Percentiles rank a stretch among this genome's conserved stretches.
Evolutionary conservation across 768 basidiomycete species (phyloP).

Genomic region (Pholiota molesta): DNA sequence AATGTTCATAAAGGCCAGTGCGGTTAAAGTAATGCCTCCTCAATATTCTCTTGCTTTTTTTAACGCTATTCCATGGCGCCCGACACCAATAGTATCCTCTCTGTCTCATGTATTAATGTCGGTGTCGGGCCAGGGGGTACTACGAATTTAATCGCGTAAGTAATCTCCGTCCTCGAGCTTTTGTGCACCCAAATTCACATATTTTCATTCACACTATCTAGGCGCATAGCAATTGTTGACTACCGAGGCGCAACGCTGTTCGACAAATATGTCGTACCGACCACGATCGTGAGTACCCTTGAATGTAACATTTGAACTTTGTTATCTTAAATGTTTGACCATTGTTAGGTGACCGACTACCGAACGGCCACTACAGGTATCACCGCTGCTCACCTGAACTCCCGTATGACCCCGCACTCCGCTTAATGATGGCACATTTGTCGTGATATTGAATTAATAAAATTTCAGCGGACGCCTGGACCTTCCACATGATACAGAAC

Average conservation of each 20-base stretch:
- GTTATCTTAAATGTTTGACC: slow-evolving; percentile 1
- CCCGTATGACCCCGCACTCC: slow-evolving; percentile 32
- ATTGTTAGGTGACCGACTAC: slow-evolving; percentile 65
- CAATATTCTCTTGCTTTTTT: slow-evolving; percentile 15
- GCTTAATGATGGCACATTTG: not conserved
- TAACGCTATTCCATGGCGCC: slow-evolving; percentile 36
- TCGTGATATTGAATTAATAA: slow-evolving; percentile 4
- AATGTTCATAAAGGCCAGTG: slow-evolving; percentile 25
- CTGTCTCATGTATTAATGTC: slow-evolving; percentile 69
- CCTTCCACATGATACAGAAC: slow-evolving; percentile 69
- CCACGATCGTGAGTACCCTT: slow-evolving; percentile 39
- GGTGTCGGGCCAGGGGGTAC: slow-evolving; percentile 82
- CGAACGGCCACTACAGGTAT: slow-evolving; percentile 67
- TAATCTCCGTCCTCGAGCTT: slow-evolving; percentile 16
- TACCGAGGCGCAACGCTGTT: slow-evolving; percentile 60
- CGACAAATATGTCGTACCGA: slow-evolving; percentile 70
- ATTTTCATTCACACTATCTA: slow-evolving; percentile 19
- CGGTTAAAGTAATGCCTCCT: slow-evolving; percentile 4
- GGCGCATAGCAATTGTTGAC: slow-evolving; percentile 55
- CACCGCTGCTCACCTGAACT: slow-evolving; percentile 40
- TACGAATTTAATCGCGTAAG: slow-evolving; percentile 83
- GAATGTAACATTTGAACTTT: not conserved
- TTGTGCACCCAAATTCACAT: not conserved
- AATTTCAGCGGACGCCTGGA: slow-evolving; percentile 47
- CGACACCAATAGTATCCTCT: slow-evolving; percentile 49